Base-by-base conservation (phyloP, 768 basidiomycete genomes). In the Hypholoma fasciculare region DNA sequence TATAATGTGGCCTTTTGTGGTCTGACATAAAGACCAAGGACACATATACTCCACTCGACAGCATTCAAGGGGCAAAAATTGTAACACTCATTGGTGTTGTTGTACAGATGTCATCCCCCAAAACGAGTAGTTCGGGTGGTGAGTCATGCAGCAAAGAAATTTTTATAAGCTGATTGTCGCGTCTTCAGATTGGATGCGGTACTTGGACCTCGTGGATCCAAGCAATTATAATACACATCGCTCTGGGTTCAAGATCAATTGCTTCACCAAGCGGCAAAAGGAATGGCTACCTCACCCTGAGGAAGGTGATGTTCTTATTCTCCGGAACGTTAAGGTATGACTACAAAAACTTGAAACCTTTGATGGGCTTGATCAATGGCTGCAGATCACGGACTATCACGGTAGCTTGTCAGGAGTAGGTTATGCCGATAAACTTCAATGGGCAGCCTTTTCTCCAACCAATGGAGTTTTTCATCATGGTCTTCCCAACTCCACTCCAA, bases 231-330 rank as follows among this genome's bases (percentile, higher is more conserved):
- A 67, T 27, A 62, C 68, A n/a, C 62, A 70, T 6, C 68, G 65
- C 40, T 52, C 69, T 26, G 49, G 68, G n/a, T 60, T 78, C 48
- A 72, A 52, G 59, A 68, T 81, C 23, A 86, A 77, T 48, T 83
- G 80, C 53, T 90, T 90, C 63, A 76, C 79, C 6, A 76, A 76
- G 61, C 72, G 70, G 48, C 63, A 81, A 59, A 39, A 63, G 20
- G 73, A 79, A 53, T 84, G 79, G 79, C 68, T 89, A 3, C 87
- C 88, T 1, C 67, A 72, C 37, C 74, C 80, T 14, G 69, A 69
- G 4, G 54, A 60, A n/a, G 82, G 82, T 0, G 81, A 87, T 56
- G 65, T 88, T 19, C 61, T 88, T 7, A 74, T 88, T 52, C 64
- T 87, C 23, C 76, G 73, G 42, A 69, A 72, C 47, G 69, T 87